phyloP scores from a whole-genome alignment of 1,139 yeast genomes.

The Nakaseomyces uthaithaninus region DNA sequence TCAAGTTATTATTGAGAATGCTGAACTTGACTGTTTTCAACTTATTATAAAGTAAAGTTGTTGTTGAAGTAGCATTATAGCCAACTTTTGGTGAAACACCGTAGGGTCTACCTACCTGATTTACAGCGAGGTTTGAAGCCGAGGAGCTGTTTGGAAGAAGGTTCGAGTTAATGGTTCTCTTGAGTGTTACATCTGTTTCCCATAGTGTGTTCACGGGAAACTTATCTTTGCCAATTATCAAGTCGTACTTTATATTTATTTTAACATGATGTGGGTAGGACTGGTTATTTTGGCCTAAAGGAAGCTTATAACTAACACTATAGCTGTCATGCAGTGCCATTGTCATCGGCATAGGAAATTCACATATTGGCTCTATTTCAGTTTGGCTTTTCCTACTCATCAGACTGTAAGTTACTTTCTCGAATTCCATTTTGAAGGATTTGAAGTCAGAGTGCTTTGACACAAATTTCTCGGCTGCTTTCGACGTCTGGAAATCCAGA shows the following conservation, averaged over 20 bases:
- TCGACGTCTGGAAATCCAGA: slow-evolving; percentile 30
- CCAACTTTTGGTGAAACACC: slow-evolving; percentile 12
- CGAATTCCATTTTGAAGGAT: slow-evolving; percentile 14
- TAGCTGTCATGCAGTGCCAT: slow-evolving; percentile 25
- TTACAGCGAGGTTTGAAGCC: slow-evolving; percentile 3
- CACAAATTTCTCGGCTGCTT: slow-evolving; percentile 19
- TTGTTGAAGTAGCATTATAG: slow-evolving; percentile 13
- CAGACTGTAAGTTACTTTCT: slow-evolving; percentile 19
- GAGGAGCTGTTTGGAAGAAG: slow-evolving; percentile 12
- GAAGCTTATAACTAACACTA: slow-evolving; percentile 25
- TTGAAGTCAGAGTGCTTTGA: slow-evolving; percentile 11
- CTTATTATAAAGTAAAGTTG: slow-evolving; percentile 20
- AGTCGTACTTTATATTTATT: slow-evolving; percentile 20
- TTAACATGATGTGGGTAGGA: slow-evolving; percentile 22
- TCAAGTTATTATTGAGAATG: slow-evolving; percentile 19
- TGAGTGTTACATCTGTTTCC: slow-evolving; percentile 30
- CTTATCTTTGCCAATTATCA: slow-evolving; percentile 9
- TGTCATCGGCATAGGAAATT: slow-evolving; percentile 19
- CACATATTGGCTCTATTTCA: slow-evolving; percentile 20
- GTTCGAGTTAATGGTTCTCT: slow-evolving; percentile 10
- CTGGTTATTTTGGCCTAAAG: slow-evolving; percentile 13
- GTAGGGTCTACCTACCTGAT: slow-evolving; percentile 1
- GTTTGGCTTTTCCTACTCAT: slow-evolving; percentile 21
- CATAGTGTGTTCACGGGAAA: slow-evolving; percentile 26
- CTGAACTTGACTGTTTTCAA: slow-evolving; percentile 24